Percentiles rank a stretch among this genome's conserved stretches.
These are phyloP conservation scores for Oxytropis ochrocephala DNA, from an alignment of 306 rosid genomes.

Conservation along the genomic window DNA sequence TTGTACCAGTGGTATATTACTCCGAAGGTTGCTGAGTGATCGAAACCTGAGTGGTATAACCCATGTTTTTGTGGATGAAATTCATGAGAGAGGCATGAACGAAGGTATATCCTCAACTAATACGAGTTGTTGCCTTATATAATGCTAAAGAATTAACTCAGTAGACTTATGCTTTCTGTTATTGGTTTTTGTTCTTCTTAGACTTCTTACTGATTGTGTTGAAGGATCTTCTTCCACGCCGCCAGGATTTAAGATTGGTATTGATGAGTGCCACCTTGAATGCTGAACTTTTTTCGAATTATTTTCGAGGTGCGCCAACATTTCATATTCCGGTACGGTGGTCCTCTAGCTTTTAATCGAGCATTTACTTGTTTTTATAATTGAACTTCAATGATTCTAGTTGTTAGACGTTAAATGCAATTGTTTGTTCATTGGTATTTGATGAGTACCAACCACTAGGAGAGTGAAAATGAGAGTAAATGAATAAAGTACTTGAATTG, in stretches of 20 bases:
- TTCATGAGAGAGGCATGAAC: constrained; percentile 99
- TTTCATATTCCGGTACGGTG: constrained; percentile 66
- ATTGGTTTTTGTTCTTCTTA: constrained; percentile 38
- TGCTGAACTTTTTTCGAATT: constrained; percentile 84
- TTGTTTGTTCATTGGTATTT: neutral
- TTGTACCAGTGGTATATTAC: constrained; percentile 96
- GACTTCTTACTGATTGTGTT: constrained; percentile 96
- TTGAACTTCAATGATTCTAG: neutral
- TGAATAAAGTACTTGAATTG: no score
- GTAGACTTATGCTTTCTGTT: constrained; percentile 21
- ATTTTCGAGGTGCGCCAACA: constrained; percentile 62
- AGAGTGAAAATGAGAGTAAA: no score
- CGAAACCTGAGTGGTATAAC: constrained; percentile 84
- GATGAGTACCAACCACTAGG: no score
- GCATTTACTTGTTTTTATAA: constrained; percentile 4
- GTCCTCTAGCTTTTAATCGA: constrained; percentile 7
- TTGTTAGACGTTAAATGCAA: neutral
- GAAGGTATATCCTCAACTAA: constrained; percentile 55
- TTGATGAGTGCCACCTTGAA: constrained; percentile 98
- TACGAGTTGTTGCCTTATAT: neutral
- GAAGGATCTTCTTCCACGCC: constrained; percentile 90
- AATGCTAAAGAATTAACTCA: constrained; percentile 16
- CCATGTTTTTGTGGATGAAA: constrained; percentile 97
- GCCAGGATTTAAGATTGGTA: constrained; percentile 79
- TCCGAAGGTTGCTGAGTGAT: constrained; percentile 87